Base-by-base conservation (phyloP, 441 rosid species). In the Cnidoscolus chayamansa region DNA sequence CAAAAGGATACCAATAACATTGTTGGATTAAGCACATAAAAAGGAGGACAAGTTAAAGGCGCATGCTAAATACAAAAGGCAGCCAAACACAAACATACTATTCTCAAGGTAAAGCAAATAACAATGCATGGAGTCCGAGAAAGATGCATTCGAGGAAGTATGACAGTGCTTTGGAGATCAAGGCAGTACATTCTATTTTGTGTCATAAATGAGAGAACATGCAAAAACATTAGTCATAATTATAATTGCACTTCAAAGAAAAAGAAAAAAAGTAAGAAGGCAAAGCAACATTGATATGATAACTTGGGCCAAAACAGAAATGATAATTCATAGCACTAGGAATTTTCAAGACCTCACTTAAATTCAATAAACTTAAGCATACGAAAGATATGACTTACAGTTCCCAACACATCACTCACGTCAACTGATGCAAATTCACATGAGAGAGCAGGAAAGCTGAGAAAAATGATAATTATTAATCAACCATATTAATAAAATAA, bases 351-450 rank as follows among this genome's bases (percentile, higher is more conserved):
- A 45, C 40, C 20, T 32, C 2, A 53, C 0, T 7, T 72, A 54
- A 67, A 32, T 8, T 25, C 71, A 50, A 48, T 16, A 53, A 68
- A 40, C 25, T 17, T 19, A 65, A 37, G 49, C 19, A 63, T 55
- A 62, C 32, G 31, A 72, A 72, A 68, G 63, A 59, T 74, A 73
- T 25, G 73, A 90, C 99, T 91, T 88, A 96, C 98, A 58, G 99
- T 93, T 86, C 98, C 99, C 86, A 96, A 81, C 77, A 91, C 92
- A 45, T 96, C 98, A 76, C 93, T 91, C 82, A 96, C 96, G 67
- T 90, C 99, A 72, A 96, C 86, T 0, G 98, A 85, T 61, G 98
- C 98, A 85, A 96, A 96, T 86, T 96, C 99, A 81, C 99, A 96
- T 50, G 99, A 96, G 66, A 96, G 93, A 9, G 96, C 81, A 67